These are phyloP conservation scores for Xanthoconium separans DNA, from an alignment of 1,284 basidiomycete genomes.

Conservation along the genomic window DNA sequence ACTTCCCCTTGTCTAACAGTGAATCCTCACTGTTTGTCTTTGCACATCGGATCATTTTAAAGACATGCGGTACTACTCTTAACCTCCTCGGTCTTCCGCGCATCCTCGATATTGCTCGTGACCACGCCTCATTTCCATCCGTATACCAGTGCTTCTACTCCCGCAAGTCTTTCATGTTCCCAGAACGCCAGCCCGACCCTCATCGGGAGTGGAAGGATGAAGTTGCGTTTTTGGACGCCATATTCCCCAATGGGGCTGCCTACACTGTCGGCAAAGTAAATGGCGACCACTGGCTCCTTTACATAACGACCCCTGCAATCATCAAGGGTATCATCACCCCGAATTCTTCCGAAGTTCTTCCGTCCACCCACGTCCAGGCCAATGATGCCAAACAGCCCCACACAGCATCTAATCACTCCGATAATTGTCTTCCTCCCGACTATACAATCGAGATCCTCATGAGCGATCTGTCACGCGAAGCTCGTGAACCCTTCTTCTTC, in stretches of 20 bases:
- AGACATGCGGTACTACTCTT: constrained; percentile 98
- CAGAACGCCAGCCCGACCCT: constrained; percentile 91
- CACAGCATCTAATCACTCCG: constrained; percentile 19
- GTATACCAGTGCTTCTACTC: constrained; percentile 96
- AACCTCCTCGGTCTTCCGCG: constrained; percentile 93
- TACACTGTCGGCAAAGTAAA: constrained; percentile 99
- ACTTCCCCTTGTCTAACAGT: constrained; percentile 45
- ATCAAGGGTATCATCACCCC: constrained; percentile 26
- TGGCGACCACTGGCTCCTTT: constrained; percentile 98
- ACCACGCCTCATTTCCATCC: constrained; percentile 70
- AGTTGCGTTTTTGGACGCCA: constrained; percentile 86
- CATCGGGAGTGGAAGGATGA: constrained; percentile 96
- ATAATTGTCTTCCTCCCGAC: constrained; percentile 50
- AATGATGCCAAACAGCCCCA: constrained; percentile 6
- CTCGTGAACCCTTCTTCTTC: constrained; percentile 81
- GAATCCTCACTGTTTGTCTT: constrained; percentile 98
- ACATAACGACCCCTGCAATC: constrained; percentile 72
- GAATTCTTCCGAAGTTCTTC: constrained; percentile 17
- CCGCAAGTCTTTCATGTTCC: constrained; percentile 99
- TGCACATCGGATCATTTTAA: constrained; percentile 95
- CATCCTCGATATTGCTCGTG: constrained; percentile 87
- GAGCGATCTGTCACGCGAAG: constrained; percentile 83
- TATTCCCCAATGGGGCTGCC: constrained; percentile 86
- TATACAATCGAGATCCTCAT: constrained; percentile 99
- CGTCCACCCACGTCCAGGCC: constrained; percentile 11